Base-by-base conservation (phyloP, 305 asterid species). In the Fraxinus baroniana region DNA sequence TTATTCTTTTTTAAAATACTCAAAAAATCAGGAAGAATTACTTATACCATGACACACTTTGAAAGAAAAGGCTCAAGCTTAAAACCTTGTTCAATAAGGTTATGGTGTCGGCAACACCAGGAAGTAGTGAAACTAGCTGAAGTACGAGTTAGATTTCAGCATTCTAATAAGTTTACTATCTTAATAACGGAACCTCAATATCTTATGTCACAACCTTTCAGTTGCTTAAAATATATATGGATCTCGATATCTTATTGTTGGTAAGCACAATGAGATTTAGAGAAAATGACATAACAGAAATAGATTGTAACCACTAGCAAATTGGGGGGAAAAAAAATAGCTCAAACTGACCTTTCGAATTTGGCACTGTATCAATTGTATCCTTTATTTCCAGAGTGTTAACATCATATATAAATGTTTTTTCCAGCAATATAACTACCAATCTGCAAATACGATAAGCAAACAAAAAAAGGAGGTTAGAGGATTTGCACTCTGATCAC, bases 331-430 rank as follows among this genome's bases (percentile, higher is more conserved):
- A 7, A 44, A 44, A 44, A 73, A 26, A 76, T 55, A 78, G 52
- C 66, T 73, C 79, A 76, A 74, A 83, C 93, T 84, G 71, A 94
- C 99, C 99, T 91, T 89, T 94, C 78, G 79, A 39, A 76, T 95
- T 95, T 79, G 95, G 96, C 80, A 91, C 97, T 78, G 98, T 95
- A 84, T 92, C 97, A 83, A 95, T 87, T 81, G 94, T 85, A 83
- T 87, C 93, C 91, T 91, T 84, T 82, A 89, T 90, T 82, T 90
- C 88, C 85, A 94, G 89, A 82, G 84, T 92, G 86, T 90, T 92
- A 77, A 82, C 89, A 80, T 95, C 99, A 88, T 95, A 95, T 72
- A 95, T 86, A 82, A 89, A 93, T 62, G 94, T 87, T 89, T 95
- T 89, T 85, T 93, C 97, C 90, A 87, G 94, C 92, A 95, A 86